Percentiles rank a stretch among this genome's conserved stretches.
These are phyloP conservation scores for Claviceps capensis DNA, from an alignment of 2,329 filamentous ascomycete genomes.

Conservation along the genomic window DNA sequence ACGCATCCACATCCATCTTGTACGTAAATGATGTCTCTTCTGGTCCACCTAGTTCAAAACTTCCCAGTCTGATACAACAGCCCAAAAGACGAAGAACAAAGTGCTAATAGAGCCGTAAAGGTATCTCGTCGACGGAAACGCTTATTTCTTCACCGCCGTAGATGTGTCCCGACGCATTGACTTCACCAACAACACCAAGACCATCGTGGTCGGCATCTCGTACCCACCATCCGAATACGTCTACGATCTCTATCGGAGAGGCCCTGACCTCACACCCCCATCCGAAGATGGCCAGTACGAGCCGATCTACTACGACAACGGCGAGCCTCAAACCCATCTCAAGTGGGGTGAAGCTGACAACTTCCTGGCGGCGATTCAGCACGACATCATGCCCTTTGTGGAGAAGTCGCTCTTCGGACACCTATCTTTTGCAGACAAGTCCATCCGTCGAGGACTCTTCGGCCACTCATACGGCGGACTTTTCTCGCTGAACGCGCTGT, in stretches of 20 bases:
- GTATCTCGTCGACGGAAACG: slow-evolving; percentile 22
- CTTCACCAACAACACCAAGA: slow-evolving; percentile 13
- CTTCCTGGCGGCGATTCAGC: slow-evolving; percentile 29
- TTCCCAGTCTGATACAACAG: background rate
- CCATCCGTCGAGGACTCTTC: slow-evolving; percentile 28
- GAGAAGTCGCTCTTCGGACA: slow-evolving; percentile 14
- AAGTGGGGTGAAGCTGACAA: slow-evolving; percentile 28
- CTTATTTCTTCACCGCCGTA: slow-evolving; percentile 20
- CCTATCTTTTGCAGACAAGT: slow-evolving; percentile 14
- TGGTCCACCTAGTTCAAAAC: background rate
- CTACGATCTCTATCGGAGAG: slow-evolving; percentile 15
- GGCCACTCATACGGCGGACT: slow-evolving; percentile 37
- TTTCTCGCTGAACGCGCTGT: slow-evolving; percentile 30
- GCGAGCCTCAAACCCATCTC: slow-evolving; percentile 13
- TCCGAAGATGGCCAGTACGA: slow-evolving; percentile 12
- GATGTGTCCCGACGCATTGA: slow-evolving; percentile 15
- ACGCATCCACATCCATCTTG: slow-evolving; percentile 12
- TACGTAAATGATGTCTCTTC: slow-evolving; percentile 7
- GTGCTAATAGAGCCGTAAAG: slow-evolving; percentile 7
- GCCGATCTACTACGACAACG: slow-evolving; percentile 11
- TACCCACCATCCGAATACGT: slow-evolving; percentile 16
- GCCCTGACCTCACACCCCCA: slow-evolving; percentile 18
- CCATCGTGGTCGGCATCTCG: slow-evolving; percentile 19
- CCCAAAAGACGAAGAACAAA: background rate
- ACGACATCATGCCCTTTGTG: slow-evolving; percentile 22